Percentiles rank a stretch among this genome's conserved stretches.
These are phyloP conservation scores for Pseudoturritis turrita DNA, from an alignment of 345 rosid genomes.

Conservation along the genomic window DNA sequence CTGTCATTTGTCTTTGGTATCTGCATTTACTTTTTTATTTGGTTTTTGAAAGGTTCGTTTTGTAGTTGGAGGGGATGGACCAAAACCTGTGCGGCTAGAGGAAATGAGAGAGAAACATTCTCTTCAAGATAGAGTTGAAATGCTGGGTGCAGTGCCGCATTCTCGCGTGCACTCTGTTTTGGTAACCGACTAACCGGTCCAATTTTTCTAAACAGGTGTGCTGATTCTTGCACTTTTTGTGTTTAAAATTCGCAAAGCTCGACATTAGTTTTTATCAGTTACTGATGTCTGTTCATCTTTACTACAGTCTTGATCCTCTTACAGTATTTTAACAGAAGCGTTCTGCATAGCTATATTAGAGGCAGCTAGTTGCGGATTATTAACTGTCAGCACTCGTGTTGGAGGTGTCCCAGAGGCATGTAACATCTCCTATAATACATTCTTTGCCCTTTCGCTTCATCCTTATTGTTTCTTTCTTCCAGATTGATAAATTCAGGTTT, in stretches of 20 bases:
- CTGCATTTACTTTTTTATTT: neutral
- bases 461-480: neutral
- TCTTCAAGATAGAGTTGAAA: slow-evolving; percentile 92
- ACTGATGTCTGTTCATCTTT: slow-evolving; percentile 4
- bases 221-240: neutral
- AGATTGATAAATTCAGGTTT: neutral
- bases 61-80: slow-evolving; percentile 95
- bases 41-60: slow-evolving; percentile 64
- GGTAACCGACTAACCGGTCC: slow-evolving; percentile 82
- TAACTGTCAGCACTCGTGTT: slow-evolving; percentile 92
- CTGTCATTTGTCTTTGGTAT: neutral
- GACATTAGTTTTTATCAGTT: neutral
- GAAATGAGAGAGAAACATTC: slow-evolving; percentile 99
- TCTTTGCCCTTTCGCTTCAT: neutral
- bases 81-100: slow-evolving; percentile 80
- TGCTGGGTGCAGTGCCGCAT: slow-evolving; percentile 93
- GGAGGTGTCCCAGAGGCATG: slow-evolving; percentile 98
- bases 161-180: slow-evolving; percentile 76
- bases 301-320: slow-evolving; percentile 21
- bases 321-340: slow-evolving; percentile 96
- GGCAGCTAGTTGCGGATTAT: slow-evolving; percentile 95
- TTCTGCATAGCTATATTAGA: slow-evolving; percentile 98
- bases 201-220: slow-evolving; percentile 82
- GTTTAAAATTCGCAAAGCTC: neutral
- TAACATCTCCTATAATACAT: neutral